Evolutionary conservation across 2,329 filamentous ascomycete species (phyloP).

Genomic region (Talaromyces sp.): DNA sequence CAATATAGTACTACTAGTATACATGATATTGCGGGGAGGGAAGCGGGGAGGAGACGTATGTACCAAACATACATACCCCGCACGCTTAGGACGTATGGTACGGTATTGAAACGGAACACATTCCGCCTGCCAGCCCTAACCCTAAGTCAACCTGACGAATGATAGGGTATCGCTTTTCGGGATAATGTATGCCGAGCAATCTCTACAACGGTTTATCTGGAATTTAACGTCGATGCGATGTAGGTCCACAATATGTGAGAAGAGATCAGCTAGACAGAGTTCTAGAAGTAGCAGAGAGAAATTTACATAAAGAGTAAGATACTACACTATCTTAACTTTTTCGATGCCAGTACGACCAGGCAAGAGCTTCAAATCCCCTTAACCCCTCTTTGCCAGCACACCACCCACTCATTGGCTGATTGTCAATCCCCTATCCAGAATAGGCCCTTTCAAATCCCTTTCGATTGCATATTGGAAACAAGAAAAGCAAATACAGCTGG

Average conservation of each 20-base stretch:
- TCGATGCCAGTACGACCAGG: background rate
- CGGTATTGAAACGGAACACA: background rate
- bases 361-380: background rate
- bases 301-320: background rate
- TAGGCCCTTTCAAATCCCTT: background rate
- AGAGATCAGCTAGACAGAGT: too few relatives aligned
- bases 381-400: background rate
- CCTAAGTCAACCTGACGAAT: background rate
- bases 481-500: background rate
- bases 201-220: background rate
- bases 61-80: background rate
- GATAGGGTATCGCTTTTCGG: background rate
- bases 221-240: background rate
- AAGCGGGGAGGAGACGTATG: background rate
- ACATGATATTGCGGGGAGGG: background rate
- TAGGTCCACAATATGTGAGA: background rate
- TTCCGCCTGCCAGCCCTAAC: background rate
- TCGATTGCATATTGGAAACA: background rate
- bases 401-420: background rate
- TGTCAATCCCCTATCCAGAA: background rate
- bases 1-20: background rate
- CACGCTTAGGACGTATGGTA: background rate
- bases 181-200: conserved; percentile 1
- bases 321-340: background rate
- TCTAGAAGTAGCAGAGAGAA: background rate